Conservation (phyloP, 441 rosid species). For the Populus hybrid region DNA sequence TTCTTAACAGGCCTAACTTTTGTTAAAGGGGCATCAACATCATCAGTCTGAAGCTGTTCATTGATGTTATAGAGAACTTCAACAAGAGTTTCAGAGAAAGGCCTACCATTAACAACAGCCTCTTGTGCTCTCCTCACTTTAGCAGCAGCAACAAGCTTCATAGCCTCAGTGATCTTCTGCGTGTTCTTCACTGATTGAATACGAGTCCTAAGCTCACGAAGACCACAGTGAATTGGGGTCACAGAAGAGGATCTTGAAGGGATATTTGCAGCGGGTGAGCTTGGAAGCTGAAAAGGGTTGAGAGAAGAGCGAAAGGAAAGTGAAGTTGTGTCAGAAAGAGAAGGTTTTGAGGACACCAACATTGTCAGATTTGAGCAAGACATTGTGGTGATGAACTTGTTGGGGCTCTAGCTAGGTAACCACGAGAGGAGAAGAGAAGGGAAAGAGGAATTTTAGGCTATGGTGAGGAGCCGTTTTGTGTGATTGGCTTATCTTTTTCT, state of each 20-base stretch:
- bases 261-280: constrained; percentile 28
- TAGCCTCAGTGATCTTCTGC: constrained; percentile 95
- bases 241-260: constrained; percentile 51
- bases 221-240: constrained; percentile 56
- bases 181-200: constrained; percentile 83
- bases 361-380: constrained; percentile 59
- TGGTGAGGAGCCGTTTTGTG: not conserved
- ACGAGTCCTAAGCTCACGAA: constrained; percentile 72
- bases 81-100: constrained; percentile 84
- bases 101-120: constrained; percentile 85
- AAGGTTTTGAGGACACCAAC: constrained; percentile 64
- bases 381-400: constrained; percentile 33
- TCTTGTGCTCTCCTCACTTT: constrained; percentile 95
- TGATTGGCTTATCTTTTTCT: constrained; percentile 32
- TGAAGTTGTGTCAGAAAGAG: constrained; percentile 56
- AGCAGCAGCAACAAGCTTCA: constrained; percentile 96
- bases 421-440: constrained; percentile 13
- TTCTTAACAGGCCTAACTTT: constrained; percentile 81
- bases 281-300: constrained; percentile 54
- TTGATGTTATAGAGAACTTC: constrained; percentile 88
- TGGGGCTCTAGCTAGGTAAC: constrained; percentile 6
- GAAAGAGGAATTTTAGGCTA: constrained; percentile 12
- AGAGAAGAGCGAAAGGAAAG: constrained; percentile 55
- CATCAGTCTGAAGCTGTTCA: constrained; percentile 78
- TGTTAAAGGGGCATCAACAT: constrained; percentile 75